phyloP scores from a whole-genome alignment of 2,329 filamentous ascomycete species.

The Fusarium pseudonygamai region DNA sequence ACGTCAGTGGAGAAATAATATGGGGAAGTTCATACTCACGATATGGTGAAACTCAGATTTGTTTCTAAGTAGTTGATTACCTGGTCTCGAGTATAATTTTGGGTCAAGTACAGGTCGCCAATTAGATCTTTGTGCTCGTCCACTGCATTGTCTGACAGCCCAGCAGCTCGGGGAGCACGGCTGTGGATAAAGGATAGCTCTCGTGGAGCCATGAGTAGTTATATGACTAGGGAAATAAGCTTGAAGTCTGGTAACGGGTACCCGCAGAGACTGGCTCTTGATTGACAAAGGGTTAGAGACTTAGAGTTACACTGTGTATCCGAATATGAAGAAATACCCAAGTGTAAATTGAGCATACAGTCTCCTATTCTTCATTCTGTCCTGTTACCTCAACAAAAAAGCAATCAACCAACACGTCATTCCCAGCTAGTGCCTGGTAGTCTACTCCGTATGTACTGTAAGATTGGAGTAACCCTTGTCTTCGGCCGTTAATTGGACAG shows the following conservation, averaged over 20 bases:
- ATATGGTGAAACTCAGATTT: not conserved
- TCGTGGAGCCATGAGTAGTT: not conserved
- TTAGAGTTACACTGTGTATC: not conserved
- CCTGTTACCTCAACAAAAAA: not conserved
- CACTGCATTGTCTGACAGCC: not conserved
- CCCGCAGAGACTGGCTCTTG: not conserved
- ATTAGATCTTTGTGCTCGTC: slow-evolving; percentile 1
- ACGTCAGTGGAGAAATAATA: not conserved
- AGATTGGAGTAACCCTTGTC: not conserved
- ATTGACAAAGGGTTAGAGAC: not conserved
- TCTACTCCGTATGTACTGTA: not conserved
- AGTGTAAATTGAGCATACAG: not conserved
- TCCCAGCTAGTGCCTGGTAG: not conserved
- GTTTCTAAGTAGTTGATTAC: not conserved
- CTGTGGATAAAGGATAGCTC: not conserved
- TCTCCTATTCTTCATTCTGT: no score
- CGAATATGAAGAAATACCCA: not conserved
- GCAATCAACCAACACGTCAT: not conserved
- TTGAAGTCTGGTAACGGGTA: no score
- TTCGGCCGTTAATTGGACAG: not conserved
- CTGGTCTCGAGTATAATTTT: not conserved
- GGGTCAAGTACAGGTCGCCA: not conserved
- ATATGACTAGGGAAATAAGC: not conserved
- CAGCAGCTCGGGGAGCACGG: not conserved
- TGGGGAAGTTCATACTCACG: not conserved